These are phyloP conservation scores for Jamesozyma rosinii DNA, from an alignment of 805 yeast genomes.

Conservation along the genomic window DNA sequence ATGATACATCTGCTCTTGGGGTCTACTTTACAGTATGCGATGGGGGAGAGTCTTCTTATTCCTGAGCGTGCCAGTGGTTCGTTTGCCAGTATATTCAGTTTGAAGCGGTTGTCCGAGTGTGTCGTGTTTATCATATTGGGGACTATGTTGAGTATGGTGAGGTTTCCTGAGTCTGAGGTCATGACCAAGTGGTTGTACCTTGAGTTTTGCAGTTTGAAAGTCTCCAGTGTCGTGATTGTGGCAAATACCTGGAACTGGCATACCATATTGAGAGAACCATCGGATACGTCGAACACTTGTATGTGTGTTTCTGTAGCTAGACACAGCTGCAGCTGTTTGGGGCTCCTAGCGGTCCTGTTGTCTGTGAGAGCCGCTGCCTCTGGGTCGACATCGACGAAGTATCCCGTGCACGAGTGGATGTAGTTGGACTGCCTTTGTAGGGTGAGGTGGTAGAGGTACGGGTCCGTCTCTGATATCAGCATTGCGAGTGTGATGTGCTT, in stretches of 20 bases:
- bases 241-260: constrained; percentile 46
- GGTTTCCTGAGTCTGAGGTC: constrained; percentile 72
- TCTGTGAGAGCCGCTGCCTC: not conserved
- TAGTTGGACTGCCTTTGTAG: constrained; percentile 52
- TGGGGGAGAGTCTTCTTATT: constrained; percentile 65
- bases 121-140: constrained; percentile 6
- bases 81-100: constrained; percentile 38
- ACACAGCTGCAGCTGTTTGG: constrained; percentile 19
- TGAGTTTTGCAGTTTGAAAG: constrained; percentile 46
- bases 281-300: constrained; percentile 35
- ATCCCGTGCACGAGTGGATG: constrained; percentile 53
- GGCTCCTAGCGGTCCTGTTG: not conserved
- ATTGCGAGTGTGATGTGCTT: too few relatives aligned
- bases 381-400: constrained; percentile 41
- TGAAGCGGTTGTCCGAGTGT: constrained; percentile 30
- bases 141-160: constrained; percentile 33
- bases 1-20: constrained; percentile 62
- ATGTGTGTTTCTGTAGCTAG: constrained; percentile 28
- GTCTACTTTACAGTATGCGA: constrained; percentile 61
- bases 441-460: constrained; percentile 54
- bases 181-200: constrained; percentile 51
- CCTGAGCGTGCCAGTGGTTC: constrained; percentile 73
- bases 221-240: constrained; percentile 43
- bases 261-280: constrained; percentile 45
- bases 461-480: constrained; percentile 15